Conservation (phyloP, 1,284 basidiomycete genomes). For the Moesziomyces aphidis region DNA sequence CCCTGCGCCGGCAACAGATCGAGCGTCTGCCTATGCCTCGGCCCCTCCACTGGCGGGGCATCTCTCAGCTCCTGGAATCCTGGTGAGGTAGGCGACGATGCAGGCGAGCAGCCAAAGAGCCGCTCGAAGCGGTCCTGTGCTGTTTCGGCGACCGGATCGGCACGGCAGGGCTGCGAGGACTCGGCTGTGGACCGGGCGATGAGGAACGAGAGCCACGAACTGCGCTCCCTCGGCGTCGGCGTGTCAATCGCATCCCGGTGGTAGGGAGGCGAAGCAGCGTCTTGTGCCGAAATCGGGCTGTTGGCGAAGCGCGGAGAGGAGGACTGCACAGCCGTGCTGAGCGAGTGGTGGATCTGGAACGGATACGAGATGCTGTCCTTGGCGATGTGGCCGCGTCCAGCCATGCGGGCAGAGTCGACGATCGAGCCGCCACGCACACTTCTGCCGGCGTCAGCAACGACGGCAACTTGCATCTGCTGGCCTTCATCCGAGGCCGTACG, state of each 20-base stretch:
- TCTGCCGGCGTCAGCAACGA: neutral
- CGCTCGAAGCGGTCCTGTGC: slow-evolving; percentile 29
- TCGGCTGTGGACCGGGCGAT: slow-evolving; percentile 11
- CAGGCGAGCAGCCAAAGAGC: slow-evolving; percentile 41
- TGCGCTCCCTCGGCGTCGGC: slow-evolving; percentile 4
- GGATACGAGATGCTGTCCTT: slow-evolving; percentile 45
- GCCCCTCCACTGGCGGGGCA: neutral
- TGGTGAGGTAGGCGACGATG: slow-evolving; percentile 17
- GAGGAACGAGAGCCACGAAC: slow-evolving; percentile 35
- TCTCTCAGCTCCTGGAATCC: neutral
- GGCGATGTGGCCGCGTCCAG: slow-evolving; percentile 10
- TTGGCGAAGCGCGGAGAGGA: neutral
- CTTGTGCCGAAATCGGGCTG: slow-evolving; percentile 1
- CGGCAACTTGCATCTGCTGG: neutral
- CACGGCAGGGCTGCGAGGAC: neutral
- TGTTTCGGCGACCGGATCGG: slow-evolving; percentile 1
- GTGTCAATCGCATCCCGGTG: neutral
- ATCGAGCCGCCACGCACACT: neutral
- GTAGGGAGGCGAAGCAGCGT: slow-evolving; percentile 8
- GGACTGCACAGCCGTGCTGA: neutral
- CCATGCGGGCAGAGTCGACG: slow-evolving; percentile 6
- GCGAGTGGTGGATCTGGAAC: slow-evolving; percentile 20
- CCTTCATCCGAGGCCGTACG: neutral
- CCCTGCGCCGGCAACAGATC: slow-evolving; percentile 15
- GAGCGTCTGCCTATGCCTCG: slow-evolving; percentile 17